Evolutionary conservation across 1,139 yeast genomes (phyloP).

Genomic region (Hyphopichia burtonii): DNA sequence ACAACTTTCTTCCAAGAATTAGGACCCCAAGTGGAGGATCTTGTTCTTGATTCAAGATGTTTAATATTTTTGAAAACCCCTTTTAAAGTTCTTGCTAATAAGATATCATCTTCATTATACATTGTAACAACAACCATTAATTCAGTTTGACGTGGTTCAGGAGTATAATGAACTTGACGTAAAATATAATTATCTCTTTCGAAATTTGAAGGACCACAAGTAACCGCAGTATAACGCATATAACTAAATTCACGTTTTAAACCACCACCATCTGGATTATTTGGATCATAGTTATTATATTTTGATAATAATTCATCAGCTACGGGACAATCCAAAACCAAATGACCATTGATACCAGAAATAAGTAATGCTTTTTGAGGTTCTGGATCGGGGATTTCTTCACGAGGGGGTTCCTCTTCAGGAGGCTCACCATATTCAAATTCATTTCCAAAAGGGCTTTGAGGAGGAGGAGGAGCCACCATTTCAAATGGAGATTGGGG

Average conservation of each 20-base stretch:
- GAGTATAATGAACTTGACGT: conserved; percentile 72
- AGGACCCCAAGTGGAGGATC: conserved; percentile 88
- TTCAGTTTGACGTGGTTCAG: conserved; percentile 80
- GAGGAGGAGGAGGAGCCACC: conserved; percentile 7
- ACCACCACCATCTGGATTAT: conserved; percentile 52
- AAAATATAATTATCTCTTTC: conserved; percentile 77
- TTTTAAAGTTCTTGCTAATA: conserved; percentile 89
- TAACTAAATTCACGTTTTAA: conserved; percentile 81
- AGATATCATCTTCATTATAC: conserved; percentile 91
- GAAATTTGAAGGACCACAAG: conserved; percentile 84
- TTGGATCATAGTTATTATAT: conserved; percentile 57
- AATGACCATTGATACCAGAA: conserved; percentile 62
- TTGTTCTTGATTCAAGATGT: conserved; percentile 75
- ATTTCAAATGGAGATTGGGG: neutral
- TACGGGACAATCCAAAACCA: conserved; percentile 88
- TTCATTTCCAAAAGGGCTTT: conserved; percentile 35
- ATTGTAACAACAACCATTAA: conserved; percentile 87
- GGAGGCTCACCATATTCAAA: conserved; percentile 26
- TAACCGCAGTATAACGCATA: conserved; percentile 94
- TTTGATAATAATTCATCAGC: conserved; percentile 83
- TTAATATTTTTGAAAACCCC: conserved; percentile 91
- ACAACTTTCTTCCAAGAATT: conserved; percentile 96
- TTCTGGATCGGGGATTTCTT: conserved; percentile 35
- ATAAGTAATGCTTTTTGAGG: conserved; percentile 64
- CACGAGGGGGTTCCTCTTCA: conserved; percentile 35